Evolutionary conservation across 129 eudicot genomes (phyloP), one percentile per base, ranked within the genome.

Genomic region (Chrysanthemum lavandulifolium): DNA sequence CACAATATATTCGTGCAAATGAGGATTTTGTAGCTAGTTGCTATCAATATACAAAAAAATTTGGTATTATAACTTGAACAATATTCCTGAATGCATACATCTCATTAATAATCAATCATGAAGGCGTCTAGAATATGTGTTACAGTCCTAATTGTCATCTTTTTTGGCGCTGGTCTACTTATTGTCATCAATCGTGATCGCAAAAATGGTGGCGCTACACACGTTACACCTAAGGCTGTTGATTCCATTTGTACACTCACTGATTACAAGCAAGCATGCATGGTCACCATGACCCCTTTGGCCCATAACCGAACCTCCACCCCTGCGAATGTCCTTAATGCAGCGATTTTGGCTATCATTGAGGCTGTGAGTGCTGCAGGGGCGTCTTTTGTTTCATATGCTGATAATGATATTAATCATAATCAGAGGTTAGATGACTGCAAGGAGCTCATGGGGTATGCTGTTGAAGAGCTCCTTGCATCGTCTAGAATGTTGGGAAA

Each of bases 241-340:
- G 25, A 36, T 23, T 63, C 51, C 50, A 33, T 63, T 33, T 63
- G 68, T 63, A 23, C 25, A 5, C 50, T 8, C 21, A 63, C 23
- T 5, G 25, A 63, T 33, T 63, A 31, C 68, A 31, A 63, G 50
- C 50, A 63, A 31, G 50, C 68, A 63, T 63, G 51, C 68, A 63
- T 33, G 2, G 3, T 6, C 69, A 40, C 52, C 25, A n/a, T 65
- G 69, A 65, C 25, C 69, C 12, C 54, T 15, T 36, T 65, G 52
- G 27, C 6, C 14, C 27, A 65, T 5, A 62, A 25, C 48, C 6
- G 8, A 43, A 65, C 25, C 10, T 9, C 27, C 18, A 14, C 69
- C 13, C 69, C 69, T 25, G 9, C 0, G 7, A 13, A 40, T 13
- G n/a, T 65, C 69, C 8, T 40, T 27, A n/a, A n/a, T 40, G 69